Conservation (phyloP, 2,329 filamentous ascomycete species). For the Cladophialophora immunda region DNA sequence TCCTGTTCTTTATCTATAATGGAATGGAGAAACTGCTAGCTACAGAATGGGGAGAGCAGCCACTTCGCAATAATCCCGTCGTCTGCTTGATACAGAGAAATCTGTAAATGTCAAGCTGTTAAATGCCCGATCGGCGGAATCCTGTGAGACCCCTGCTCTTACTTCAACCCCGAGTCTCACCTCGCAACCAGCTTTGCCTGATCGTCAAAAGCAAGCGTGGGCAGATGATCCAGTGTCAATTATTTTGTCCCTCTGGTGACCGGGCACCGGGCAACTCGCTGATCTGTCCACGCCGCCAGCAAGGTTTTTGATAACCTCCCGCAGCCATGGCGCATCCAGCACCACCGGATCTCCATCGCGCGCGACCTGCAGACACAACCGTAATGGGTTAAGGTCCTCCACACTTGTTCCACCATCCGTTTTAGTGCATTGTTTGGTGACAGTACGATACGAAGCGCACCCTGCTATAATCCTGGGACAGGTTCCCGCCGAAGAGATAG, state of each 20-base stretch:
- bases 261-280: conserved; percentile 1
- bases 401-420: conserved; percentile 37
- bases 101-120: background rate
- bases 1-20: background rate
- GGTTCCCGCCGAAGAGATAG: conserved; percentile 25
- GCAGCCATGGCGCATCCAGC: background rate
- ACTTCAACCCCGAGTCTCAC: background rate
- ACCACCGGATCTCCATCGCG: background rate
- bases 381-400: conserved; percentile 22
- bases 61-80: conserved; percentile 1
- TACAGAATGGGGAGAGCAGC: background rate
- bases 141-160: background rate
- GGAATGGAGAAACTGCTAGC: background rate
- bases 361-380: background rate
- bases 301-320: conserved; percentile 2
- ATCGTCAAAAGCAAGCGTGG: background rate
- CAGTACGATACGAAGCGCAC: conserved; percentile 27
- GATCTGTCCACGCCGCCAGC: conserved; percentile 9
- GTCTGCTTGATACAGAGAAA: background rate
- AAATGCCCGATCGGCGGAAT: background rate
- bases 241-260: background rate
- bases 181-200: background rate
- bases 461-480: conserved; percentile 17
- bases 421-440: conserved; percentile 24
- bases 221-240: background rate